These are phyloP conservation scores for Echria macrotheca DNA, from an alignment of 495 filamentous ascomycete genomes.

Conservation along the genomic window DNA sequence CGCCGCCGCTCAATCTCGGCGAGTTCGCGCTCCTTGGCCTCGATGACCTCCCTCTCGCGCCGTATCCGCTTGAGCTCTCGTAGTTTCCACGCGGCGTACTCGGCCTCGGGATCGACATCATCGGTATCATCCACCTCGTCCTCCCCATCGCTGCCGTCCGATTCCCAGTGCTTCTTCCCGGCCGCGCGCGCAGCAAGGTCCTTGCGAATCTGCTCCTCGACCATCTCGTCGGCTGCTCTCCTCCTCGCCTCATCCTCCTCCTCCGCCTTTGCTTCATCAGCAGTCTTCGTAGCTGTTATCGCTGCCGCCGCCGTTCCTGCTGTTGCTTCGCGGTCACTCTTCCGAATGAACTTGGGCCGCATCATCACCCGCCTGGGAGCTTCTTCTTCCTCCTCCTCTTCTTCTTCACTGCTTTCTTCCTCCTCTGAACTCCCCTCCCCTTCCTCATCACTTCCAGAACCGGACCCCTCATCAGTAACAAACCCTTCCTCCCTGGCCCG, in stretches of 20 bases:
- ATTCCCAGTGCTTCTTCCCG: conserved; percentile 79
- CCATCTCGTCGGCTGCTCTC: conserved; percentile 65
- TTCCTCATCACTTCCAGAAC: conserved; percentile 36
- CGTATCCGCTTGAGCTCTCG: conserved; percentile 84
- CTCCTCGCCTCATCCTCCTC: conserved; percentile 33
- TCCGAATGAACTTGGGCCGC: conserved; percentile 88
- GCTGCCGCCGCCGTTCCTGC: no score
- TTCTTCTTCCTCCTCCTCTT: conserved; percentile 54
- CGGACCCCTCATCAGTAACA: conserved; percentile 56
- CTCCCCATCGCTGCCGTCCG: conserved; percentile 68
- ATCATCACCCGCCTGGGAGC: conserved; percentile 68
- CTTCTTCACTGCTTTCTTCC: conserved; percentile 47
- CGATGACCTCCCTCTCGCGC: conserved; percentile 78
- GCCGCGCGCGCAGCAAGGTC: conserved; percentile 68
- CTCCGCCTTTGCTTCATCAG: conserved; percentile 26
- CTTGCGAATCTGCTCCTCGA: conserved; percentile 83
- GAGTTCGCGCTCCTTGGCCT: conserved; percentile 73
- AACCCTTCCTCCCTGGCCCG: conserved; percentile 67
- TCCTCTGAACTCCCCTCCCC: conserved; percentile 36
- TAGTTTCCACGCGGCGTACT: conserved; percentile 89
- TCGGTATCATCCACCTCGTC: conserved; percentile 83
- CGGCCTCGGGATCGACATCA: conserved; percentile 78
- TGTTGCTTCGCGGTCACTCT: conserved; percentile 57
- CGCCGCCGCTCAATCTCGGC: conserved; percentile 86
- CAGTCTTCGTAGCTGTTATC: conserved; percentile 11